Percentiles rank a stretch among this genome's conserved stretches.
These are phyloP conservation scores for Phytophthora fragariae DNA, from an alignment of 352 stramenopile species.

Conservation along the genomic window DNA sequence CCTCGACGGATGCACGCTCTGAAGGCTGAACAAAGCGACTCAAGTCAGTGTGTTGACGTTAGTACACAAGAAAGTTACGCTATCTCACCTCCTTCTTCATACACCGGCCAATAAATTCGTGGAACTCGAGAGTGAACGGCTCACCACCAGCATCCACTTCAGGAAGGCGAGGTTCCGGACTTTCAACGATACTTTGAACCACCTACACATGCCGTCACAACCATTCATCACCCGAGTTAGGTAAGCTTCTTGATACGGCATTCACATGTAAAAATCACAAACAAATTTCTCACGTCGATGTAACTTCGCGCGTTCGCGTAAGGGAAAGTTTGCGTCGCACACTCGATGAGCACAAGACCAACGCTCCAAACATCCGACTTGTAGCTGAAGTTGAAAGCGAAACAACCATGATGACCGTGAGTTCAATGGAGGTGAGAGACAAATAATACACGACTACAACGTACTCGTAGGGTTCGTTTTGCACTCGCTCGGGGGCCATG, in stretches of 20 bases:
- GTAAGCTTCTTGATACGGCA: not conserved
- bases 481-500: slow-evolving; percentile 94
- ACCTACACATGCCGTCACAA: slow-evolving; percentile 40
- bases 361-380: slow-evolving; percentile 85
- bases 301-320: slow-evolving; percentile 65
- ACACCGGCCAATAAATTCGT: slow-evolving; percentile 63
- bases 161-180: slow-evolving; percentile 54
- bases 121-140: slow-evolving; percentile 62
- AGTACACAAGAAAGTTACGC: not conserved
- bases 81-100: slow-evolving; percentile 68
- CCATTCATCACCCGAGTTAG: not conserved
- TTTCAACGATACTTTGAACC: slow-evolving; percentile 81
- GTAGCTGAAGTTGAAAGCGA: slow-evolving; percentile 48
- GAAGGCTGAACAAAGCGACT: slow-evolving; percentile 43
- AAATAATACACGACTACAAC: slow-evolving; percentile 10
- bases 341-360: slow-evolving; percentile 78
- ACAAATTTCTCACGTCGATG: slow-evolving; percentile 59
- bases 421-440: not conserved
- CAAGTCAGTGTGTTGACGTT: not conserved
- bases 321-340: slow-evolving; percentile 64
- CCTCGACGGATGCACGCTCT: slow-evolving; percentile 63
- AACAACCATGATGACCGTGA: not conserved
- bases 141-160: slow-evolving; percentile 28
- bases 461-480: slow-evolving; percentile 81
- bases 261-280: not conserved